phyloP scores from a whole-genome alignment of 345 rosid species.

The Draba incana region DNA sequence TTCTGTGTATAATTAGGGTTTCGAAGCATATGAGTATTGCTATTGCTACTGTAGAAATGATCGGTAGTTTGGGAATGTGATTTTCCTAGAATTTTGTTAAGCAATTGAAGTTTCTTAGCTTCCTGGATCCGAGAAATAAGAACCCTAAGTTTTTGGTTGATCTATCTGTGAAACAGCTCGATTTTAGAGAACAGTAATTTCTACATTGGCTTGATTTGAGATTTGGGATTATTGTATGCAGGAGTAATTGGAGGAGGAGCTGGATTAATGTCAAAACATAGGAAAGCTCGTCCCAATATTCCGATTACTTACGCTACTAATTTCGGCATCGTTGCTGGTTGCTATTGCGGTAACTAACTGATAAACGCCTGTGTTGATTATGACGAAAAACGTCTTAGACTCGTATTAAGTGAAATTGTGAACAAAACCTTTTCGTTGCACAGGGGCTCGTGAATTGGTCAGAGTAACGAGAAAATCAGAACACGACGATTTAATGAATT shows the following conservation, averaged over 20 bases:
- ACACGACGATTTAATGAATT: conserved; percentile 68
- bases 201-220: neutral
- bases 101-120: neutral
- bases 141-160: neutral
- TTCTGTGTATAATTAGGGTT: neutral
- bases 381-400: neutral
- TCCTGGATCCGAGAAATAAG: too few species aligned
- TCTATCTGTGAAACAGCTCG: too few species aligned
- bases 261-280: conserved; percentile 65
- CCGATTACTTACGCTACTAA: conserved; percentile 68
- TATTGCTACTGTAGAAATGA: neutral
- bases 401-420: neutral
- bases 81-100: neutral
- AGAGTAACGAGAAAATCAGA: conserved; percentile 64
- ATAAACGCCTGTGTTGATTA: neutral
- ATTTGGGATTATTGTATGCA: conserved; percentile 31
- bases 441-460: conserved; percentile 82
- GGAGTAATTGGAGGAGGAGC: conserved; percentile 69
- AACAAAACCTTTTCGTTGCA: conserved; percentile 21
- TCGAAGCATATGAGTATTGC: neutral
- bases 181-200: neutral
- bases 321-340: conserved; percentile 65
- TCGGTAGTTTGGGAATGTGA: neutral
- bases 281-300: conserved; percentile 63
- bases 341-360: conserved; percentile 62